Base-by-base conservation (phyloP, 441 rosid genomes). In the Eugenia klotzschiana region DNA sequence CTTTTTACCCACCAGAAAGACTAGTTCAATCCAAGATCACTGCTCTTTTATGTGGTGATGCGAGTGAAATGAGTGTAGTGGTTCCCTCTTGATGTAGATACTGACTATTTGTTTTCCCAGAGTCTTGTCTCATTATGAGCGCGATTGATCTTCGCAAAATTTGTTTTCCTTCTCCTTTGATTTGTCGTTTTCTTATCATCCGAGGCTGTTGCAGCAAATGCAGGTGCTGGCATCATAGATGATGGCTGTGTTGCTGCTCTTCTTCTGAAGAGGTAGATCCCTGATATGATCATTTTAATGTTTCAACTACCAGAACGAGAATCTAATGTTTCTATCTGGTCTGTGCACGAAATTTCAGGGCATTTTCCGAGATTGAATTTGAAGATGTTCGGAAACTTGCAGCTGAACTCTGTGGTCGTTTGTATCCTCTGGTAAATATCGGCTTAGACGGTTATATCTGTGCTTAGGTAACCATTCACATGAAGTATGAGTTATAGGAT, bases 331-430 rank as follows among this genome's bases (percentile, higher is more conserved):
- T 81, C 79, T 55, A 33, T 87, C 49, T 83, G 50, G 84, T 79
- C 51, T 57, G 82, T 84, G 64, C 37, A 37, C 4, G 51, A 56
- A 87, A 51, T 81, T 88, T 43, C 91, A 95, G 98, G 91, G 95
- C 98, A 84, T 91, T 92, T 91, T 89, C 89, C 81, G 90, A 88
- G 86, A 90, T 85, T 49, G 98, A 96, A 84, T 94, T 90, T 88
- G 96, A 95, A 89, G 98, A 95, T 87, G 97, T 94, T 58, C 86
- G 94, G 51, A 96, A 92, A 90, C 98, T 95, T 81, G 91, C 97
- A 57, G 99, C 99, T 81, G 98, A 96, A 90, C 94, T 96, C 56
- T 96, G 94, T 91, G 99, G 99, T 33, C 98, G 98, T 80, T 88
- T 94, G 84, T 96, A 92, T 91, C 98, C 97, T 54, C 90, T 90